Base-by-base conservation (phyloP, 805 yeast species). In the Candida ovalis region DNA sequence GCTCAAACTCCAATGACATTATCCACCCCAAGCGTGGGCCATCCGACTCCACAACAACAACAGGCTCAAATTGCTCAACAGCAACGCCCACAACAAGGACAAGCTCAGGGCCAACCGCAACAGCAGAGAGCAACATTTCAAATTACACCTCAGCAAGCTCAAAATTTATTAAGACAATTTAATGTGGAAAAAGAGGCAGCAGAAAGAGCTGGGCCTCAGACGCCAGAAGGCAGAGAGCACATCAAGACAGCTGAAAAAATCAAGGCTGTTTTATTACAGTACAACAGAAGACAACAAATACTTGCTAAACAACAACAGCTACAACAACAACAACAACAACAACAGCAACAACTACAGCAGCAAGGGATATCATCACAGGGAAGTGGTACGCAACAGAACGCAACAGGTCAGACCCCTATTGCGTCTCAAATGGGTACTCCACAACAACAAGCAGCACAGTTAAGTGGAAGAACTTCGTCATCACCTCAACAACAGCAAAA, bases 211-310 rank as follows among this genome's bases (percentile, higher is more conserved):
- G 88, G 88, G 2, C 72, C 73, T 30, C 78, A 76, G 23, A 75
- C 83, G 0, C 81, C 77, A 0, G 80, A 73, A 49, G 89, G 88
- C 18, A 77, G 78, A 55, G 82, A 80, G 52, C 84, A 84, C 56
- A 66, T 79, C 55, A 73, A 72, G 50, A 80, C 78, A 52, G 89
- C 88, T 3, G 81, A 84, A 40, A 76, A 76, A 46, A 80, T 85
- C 53, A 83, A 80, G 61, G 78, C 77, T 40, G 71, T 84, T 30
- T 70, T 85, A 58, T 69, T 82, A 44, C 78, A 76, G 47, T 67
- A 63, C 46, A 56, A 65, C 38, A 56, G 54, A 47, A 62, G 59
- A 46, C 64, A 59, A 37, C 61, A 60, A 39, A 43, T 57, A 43
- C 44, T 57, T 13, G 63, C 62, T 44, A 64, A 63, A 10, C 65